Evolutionary conservation across 1,284 basidiomycete genomes (phyloP).

Genomic region (Microbotryum intermedium): DNA sequence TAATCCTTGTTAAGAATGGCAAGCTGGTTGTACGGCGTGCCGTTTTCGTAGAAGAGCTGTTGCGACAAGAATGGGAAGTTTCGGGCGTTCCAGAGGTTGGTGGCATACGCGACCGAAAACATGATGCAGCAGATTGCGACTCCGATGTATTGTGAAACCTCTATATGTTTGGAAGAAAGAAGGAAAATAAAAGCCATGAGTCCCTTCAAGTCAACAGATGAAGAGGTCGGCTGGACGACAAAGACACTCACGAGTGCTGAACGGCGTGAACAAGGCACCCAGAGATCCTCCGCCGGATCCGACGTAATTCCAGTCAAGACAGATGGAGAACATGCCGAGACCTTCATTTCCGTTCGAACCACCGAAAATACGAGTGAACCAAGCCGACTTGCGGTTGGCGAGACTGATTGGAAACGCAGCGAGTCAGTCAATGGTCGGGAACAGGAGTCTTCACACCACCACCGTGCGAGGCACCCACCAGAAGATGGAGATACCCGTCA

Average conservation of each 20-base stretch:
- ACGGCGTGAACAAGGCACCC: conserved; percentile 25
- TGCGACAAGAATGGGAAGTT: conserved; percentile 55
- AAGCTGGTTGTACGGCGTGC: conserved; percentile 53
- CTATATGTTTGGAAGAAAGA: no score
- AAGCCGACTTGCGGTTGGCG: conserved; percentile 48
- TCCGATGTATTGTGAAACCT: conserved; percentile 23
- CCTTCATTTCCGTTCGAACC: conserved; percentile 58
- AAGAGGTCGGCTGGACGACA: no score
- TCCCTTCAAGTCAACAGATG: no score
- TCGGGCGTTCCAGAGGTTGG: conserved; percentile 50
- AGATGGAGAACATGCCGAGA: conserved; percentile 48
- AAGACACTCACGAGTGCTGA: conserved; percentile 11
- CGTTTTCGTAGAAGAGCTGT: conserved; percentile 51
- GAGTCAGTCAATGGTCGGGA: no score
- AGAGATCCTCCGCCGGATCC: conserved; percentile 29
- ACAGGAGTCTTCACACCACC: no score
- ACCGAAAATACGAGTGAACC: conserved; percentile 57
- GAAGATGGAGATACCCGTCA: conserved; percentile 45
- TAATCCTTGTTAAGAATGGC: conserved; percentile 78
- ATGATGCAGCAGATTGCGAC: conserved; percentile 43
- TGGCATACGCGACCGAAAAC: conserved; percentile 50
- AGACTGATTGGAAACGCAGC: no score
- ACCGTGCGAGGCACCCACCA: no score
- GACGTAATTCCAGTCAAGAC: conserved; percentile 45
- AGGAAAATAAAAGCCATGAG: no score